A percentile compares a stretch with the other conserved stretches of the same genome.
These are phyloP conservation scores for Penicillium turbatum DNA, from an alignment of 495 filamentous ascomycete species.

Conservation along the genomic window DNA sequence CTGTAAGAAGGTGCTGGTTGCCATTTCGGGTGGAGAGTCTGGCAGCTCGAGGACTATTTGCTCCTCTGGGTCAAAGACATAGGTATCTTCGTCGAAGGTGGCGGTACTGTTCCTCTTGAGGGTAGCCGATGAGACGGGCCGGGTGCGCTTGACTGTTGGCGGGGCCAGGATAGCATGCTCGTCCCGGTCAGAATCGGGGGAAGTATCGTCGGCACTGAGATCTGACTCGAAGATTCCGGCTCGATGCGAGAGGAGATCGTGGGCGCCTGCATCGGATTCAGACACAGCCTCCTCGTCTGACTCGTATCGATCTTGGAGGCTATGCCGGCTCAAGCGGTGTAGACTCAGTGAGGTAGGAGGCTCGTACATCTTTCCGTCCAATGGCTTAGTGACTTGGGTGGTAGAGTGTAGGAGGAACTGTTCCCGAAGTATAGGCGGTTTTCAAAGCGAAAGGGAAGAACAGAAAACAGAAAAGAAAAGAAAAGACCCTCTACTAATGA, in stretches of 20 bases:
- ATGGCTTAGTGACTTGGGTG: neutral
- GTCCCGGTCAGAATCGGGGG: slow-evolving; percentile 26
- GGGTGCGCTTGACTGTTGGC: slow-evolving; percentile 22
- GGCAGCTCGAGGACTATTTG: slow-evolving; percentile 40
- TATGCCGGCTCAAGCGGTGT: slow-evolving; percentile 36
- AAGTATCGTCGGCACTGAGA: slow-evolving; percentile 31
- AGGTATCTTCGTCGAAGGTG: slow-evolving; percentile 33
- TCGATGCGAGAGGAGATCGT: slow-evolving; percentile 30
- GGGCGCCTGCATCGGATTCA: slow-evolving; percentile 35
- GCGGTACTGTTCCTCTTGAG: slow-evolving; percentile 39
- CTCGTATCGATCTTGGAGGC: slow-evolving; percentile 38
- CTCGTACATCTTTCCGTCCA: slow-evolving; percentile 30
- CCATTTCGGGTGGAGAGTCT: slow-evolving; percentile 29
- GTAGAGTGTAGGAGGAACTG: slow-evolving; percentile 1
- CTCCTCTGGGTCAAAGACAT: slow-evolving; percentile 37
- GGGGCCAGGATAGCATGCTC: slow-evolving; percentile 22
- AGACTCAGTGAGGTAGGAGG: slow-evolving; percentile 26
- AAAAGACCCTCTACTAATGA: neutral
- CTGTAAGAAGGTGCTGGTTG: slow-evolving; percentile 33
- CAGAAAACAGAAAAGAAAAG: neutral
- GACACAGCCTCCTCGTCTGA: slow-evolving; percentile 46
- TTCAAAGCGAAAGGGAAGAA: neutral
- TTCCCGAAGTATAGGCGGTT: neutral
- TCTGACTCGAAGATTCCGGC: slow-evolving; percentile 29
- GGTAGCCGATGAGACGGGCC: slow-evolving; percentile 41